These are phyloP conservation scores for Pseudogymnoascus sp. DNA, from an alignment of 2,329 filamentous ascomycete species.

Conservation along the genomic window DNA sequence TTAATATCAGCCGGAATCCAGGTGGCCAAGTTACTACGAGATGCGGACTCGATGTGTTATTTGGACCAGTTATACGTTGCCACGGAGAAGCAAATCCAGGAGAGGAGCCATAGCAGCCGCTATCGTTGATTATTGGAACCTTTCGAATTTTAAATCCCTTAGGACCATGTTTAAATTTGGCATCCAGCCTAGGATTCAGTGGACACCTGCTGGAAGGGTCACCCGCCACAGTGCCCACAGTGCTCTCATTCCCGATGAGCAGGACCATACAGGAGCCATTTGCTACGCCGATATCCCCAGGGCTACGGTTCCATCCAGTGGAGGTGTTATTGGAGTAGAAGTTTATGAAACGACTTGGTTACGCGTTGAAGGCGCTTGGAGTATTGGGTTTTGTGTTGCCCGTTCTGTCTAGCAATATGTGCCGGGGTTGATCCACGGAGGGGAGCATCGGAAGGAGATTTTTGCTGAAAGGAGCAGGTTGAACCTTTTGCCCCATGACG, in stretches of 20 bases:
- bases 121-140: conserved; percentile 20
- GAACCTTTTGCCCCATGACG: neutral
- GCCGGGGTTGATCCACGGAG: conserved; percentile 1
- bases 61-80: conserved; percentile 74
- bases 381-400: neutral
- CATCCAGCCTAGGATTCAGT: neutral
- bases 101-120: conserved; percentile 41
- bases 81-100: conserved; percentile 72
- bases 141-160: conserved; percentile 8
- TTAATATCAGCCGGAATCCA: conserved; percentile 81
- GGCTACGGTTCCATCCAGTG: neutral
- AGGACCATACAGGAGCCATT: neutral
- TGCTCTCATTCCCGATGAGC: conserved; percentile 6
- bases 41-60: conserved; percentile 75
- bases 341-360: neutral
- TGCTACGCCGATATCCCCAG: neutral
- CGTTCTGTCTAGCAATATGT: neutral
- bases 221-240: neutral
- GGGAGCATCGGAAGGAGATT: neutral
- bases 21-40: conserved; percentile 80
- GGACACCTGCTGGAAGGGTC: neutral
- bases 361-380: neutral
- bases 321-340: conserved; percentile 2
- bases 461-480: neutral
- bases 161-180: neutral